Evolutionary conservation across 2,329 filamentous ascomycete genomes (phyloP), one percentile per base, ranked within the genome.

Genomic region (Chrysosporium keratinophilum): DNA sequence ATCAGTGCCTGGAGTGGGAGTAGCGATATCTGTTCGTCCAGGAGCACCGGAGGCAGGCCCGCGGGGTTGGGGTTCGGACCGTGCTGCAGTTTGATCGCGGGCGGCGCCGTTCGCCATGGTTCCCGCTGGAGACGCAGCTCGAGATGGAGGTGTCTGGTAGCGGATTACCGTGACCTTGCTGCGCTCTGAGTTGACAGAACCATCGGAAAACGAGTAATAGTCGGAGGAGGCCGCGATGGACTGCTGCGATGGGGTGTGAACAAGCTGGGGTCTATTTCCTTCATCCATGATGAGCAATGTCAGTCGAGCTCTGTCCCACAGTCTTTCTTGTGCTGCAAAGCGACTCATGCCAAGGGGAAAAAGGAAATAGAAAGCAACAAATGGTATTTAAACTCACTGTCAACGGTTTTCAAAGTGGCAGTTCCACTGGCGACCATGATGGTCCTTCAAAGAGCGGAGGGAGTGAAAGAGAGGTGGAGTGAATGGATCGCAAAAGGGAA

Each of bases 1-100:
- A 63, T 95, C 89, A 39, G 88, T 75, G 9, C 84, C 87, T 0
- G 89, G 89, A 0, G 87, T 91, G 2, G 77, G 74, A 11, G 75
- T 71, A 50, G 72, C 72, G 60, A 35, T 68, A 58, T 61, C 37
- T 60, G 60, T 31, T 58, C 60, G 35, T 66, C 60, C 9, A 62
- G 62, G 28, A 56, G 59, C 33, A 58, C 58, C 51, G 59, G 64
- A n/a, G 14, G 14, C 15, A 14, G n/a, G 23, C n/a, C 19, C 12
- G 35, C 19, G 12, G 5, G 20, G 19, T 19, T 43, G 47, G n/a
- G 12, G 33, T 1, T 44, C 39, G 20, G 35, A 28, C 19, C 1
- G 37, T 15, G n/a, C 35, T 23, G 43, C 14, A 17, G 11, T 14
- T 54, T 44, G 31, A 15, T 42, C 39, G 12, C 41, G 39, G 7